Conservation (phyloP, 2,329 filamentous ascomycete genomes). For the Verticillium nubilum region DNA sequence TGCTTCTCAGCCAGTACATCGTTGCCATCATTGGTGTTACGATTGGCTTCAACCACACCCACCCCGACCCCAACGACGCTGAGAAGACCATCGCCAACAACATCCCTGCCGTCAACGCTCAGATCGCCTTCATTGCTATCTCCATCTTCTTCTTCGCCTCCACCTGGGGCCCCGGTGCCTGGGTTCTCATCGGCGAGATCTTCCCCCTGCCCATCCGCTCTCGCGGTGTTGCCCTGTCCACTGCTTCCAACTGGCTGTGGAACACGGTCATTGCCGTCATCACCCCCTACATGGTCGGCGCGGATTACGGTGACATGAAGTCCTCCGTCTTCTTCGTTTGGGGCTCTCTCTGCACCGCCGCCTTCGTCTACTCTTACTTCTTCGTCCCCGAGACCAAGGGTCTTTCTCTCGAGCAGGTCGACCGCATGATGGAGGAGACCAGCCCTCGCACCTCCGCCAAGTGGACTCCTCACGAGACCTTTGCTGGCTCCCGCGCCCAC, state of each 20-base stretch:
- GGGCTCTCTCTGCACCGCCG: conserved; percentile 59
- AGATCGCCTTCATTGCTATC: conserved; percentile 85
- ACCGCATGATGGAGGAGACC: conserved; percentile 85
- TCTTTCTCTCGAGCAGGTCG: conserved; percentile 72
- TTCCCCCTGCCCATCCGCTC: conserved; percentile 86
- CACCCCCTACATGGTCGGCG: conserved; percentile 64
- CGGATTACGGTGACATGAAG: conserved; percentile 57
- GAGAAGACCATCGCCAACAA: conserved; percentile 41
- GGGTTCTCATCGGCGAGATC: conserved; percentile 83
- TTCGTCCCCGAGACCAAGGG: conserved; percentile 71
- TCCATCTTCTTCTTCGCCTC: conserved; percentile 91
- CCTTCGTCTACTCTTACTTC: conserved; percentile 65
- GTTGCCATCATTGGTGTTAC: conserved; percentile 71
- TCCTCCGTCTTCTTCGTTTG: conserved; percentile 72
- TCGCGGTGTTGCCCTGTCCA: conserved; percentile 79
- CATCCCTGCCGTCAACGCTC: conserved; percentile 54
- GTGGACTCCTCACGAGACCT: conserved; percentile 70
- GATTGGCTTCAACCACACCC: conserved; percentile 46
- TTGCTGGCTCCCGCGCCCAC: conserved; percentile 46
- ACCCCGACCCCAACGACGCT: conserved; percentile 35
- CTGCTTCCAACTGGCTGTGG: conserved; percentile 89
- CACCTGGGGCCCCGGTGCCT: conserved; percentile 80
- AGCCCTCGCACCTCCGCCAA: conserved; percentile 69
- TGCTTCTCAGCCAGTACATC: conserved; percentile 84
- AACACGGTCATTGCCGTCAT: conserved; percentile 70